Evolutionary conservation across 768 basidiomycete species (phyloP).

Genomic region (Phaeotremella skinneri): DNA sequence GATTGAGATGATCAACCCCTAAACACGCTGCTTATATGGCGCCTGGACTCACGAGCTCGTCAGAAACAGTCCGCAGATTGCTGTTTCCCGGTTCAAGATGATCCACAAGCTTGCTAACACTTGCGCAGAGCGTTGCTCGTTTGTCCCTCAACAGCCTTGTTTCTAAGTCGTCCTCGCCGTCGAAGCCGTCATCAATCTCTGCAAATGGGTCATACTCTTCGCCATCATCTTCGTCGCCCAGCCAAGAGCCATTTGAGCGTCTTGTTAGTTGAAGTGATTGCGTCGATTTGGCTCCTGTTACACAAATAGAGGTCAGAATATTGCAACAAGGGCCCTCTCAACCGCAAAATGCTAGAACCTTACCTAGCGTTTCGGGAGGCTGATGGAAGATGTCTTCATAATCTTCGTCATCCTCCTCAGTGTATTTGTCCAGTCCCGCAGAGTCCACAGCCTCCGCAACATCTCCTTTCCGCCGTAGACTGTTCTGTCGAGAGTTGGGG

Average conservation of each 20-base stretch:
- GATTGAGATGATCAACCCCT: background rate
- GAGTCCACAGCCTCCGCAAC: constrained; percentile 36
- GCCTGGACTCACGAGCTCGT: constrained; percentile 72
- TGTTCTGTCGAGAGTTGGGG: constrained; percentile 33
- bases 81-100: constrained; percentile 73
- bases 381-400: constrained; percentile 86
- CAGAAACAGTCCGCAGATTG: constrained; percentile 76
- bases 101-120: constrained; percentile 81
- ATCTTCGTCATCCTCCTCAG: constrained; percentile 84
- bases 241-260: constrained; percentile 85
- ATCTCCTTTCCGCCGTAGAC: constrained; percentile 9
- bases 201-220: constrained; percentile 86
- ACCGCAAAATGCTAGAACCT: constrained; percentile 8
- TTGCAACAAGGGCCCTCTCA: background rate
- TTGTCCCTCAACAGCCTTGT: constrained; percentile 91
- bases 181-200: constrained; percentile 80
- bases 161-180: constrained; percentile 76
- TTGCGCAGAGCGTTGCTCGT: constrained; percentile 76
- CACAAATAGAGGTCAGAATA: background rate
- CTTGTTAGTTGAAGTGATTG: constrained; percentile 80
- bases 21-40: background rate
- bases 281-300: constrained; percentile 20
- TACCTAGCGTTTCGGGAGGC: constrained; percentile 54
- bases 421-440: constrained; percentile 73
- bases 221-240: constrained; percentile 77